Base-by-base conservation (phyloP, 495 filamentous ascomycete species). In the Hyaloscypha bicolor region DNA sequence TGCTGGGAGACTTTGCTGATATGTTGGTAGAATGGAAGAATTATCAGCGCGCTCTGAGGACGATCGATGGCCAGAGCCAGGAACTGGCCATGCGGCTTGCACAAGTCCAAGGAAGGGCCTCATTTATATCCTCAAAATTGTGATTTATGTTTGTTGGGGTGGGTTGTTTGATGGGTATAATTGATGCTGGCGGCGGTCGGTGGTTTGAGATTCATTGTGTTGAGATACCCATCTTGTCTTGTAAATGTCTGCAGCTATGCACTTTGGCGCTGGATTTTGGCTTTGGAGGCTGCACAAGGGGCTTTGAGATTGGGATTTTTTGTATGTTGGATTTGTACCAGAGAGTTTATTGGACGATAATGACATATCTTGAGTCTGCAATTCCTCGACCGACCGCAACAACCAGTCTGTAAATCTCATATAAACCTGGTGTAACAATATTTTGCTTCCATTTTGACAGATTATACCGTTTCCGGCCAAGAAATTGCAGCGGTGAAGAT, bases 181-280 rank as follows among this genome's bases (percentile, higher is more conserved):
- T 48, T 14, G 42, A 4, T 48, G 16, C 4, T 11, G 16, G 16
- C 16, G 1, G 42, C 9, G 42, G 42, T 14, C 42, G 3, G 8
- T 37, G 4, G 6, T 48, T 48, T 48, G 56, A 29, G 2, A 29
- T 59, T 59, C n/a, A 35, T 35, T 31, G 35, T 35, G n/a, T 30
- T 14, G 11, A 12, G 60, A 62, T 45, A 39, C 60, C 60, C 60
- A 62, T 62, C 60, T 39, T 60, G 30, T 48, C 42, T 16, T 48
- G 42, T 48, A 48, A 48, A 48, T 48, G 42, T 48, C 42, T 48
- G 42, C 16, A 48, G 42, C 9, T 0, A 48, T 48, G 42, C 42
- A 48, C 42, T 48, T 16, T 6, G 42, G 4, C 8, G 42, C 11
- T 16, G 42, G 6, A 14, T 1, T 16, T 48, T 48, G 6, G 12